Evolutionary conservation across 2,329 filamentous ascomycete genomes (phyloP).

Genomic region (Purpureocillium takamizusanense): DNA sequence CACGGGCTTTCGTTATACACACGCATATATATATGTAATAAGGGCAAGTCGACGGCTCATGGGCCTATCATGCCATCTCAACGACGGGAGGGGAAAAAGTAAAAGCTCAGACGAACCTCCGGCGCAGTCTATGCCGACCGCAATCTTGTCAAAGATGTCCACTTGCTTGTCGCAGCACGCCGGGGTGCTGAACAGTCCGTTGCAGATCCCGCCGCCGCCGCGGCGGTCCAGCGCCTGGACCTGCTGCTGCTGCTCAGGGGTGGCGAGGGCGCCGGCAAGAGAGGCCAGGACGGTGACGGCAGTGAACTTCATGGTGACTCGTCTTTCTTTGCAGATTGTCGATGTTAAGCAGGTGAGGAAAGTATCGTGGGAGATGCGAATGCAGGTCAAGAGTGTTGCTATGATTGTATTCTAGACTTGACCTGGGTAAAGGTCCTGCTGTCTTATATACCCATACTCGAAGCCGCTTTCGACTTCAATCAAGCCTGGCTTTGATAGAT

Average conservation of each 20-base stretch:
- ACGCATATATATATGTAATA: too few species aligned
- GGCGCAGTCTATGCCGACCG: conserved; percentile 1
- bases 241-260: not conserved
- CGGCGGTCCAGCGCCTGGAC: not conserved
- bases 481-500: too few species aligned
- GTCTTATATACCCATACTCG: too few species aligned
- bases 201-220: not conserved
- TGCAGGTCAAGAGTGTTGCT: too few species aligned
- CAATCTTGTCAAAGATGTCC: conserved; percentile 2
- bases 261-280: conserved; percentile 1
- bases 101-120: conserved; percentile 2
- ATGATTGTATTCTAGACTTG: too few species aligned
- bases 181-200: not conserved
- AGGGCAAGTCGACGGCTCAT: too few species aligned
- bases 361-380: not conserved
- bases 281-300: not conserved
- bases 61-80: too few species aligned
- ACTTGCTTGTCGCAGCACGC: conserved; percentile 2
- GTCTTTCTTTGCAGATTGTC: not conserved
- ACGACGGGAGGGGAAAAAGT: too few species aligned
- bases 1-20: too few species aligned
- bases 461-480: too few species aligned
- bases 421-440: too few species aligned
- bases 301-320: conserved; percentile 2
- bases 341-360: not conserved